Evolutionary conservation across 768 basidiomycete species (phyloP), one percentile per base, ranked within the genome.

Genomic region (Holtermannia corniformis): DNA sequence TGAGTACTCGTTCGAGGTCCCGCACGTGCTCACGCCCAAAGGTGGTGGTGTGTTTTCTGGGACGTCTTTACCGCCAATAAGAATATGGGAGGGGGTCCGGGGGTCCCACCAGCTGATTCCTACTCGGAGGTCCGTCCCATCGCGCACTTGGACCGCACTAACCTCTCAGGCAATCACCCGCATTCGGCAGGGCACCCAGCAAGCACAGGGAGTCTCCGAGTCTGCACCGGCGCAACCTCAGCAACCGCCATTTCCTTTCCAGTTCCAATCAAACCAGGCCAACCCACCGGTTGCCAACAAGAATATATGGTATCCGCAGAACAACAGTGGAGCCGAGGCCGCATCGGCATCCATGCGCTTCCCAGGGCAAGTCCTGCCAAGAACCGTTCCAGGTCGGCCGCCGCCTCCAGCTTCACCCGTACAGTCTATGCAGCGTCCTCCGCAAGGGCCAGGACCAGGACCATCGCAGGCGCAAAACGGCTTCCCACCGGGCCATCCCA

Each of bases 11-110:
- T n/a, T n/a, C n/a, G 19, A 23, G 19, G 12, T 49, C 19, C 3
- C 22, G 54, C 40, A 24, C 22, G 43, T 2, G 27, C 47, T 52
- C 49, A 44, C 44, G 37, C 20, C 37, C n/a, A n/a, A n/a, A 66
- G 65, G 52, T 72, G 68, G 64, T 72, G 71, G 71, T 57, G 62
- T 28, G 62, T 67, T 22, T 73, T 70, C 32, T 71, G 67, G 68
- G 72, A 73, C 42, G 58, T 65, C 1, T 70, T 73, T 53, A 64
- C 59, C 5, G 65, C 62, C 19, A 63, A 61, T 1, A 70, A 68
- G 41, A 61, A 60, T 1, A 61, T 62, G 1, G 50, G 61, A 2
- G n/a, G n/a, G n/a, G n/a, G n/a, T n/a, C n/a, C n/a, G n/a, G n/a
- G n/a, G n/a, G n/a, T n/a, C n/a, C 55, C 55, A 41, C 69, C 61